phyloP scores from a whole-genome alignment of 2,329 filamentous ascomycete species.

The Pseudogymnoascus pannorum region DNA sequence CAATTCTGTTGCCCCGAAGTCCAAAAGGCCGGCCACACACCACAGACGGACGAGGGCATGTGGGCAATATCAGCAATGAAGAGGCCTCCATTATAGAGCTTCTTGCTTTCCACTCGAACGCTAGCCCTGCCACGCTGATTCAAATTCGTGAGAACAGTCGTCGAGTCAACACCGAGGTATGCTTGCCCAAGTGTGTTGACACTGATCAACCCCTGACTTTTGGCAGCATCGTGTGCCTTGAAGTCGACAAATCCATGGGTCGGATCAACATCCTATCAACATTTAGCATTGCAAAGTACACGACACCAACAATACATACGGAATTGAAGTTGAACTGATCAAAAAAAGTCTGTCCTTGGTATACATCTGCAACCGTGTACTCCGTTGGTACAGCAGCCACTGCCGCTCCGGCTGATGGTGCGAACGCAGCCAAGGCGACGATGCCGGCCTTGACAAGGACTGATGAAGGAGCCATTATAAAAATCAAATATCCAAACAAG shows the following conservation, averaged over 20 bases:
- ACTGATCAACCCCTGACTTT: conserved; percentile 47
- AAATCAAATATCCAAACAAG: conserved; percentile 13
- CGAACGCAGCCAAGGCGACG: conserved; percentile 18
- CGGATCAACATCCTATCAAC: conserved; percentile 45
- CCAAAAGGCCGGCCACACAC: conserved; percentile 18
- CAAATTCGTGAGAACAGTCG: conserved; percentile 29
- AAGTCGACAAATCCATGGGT: conserved; percentile 69
- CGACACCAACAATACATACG: conserved; percentile 16
- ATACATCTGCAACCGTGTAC: conserved; percentile 25
- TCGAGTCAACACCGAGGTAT: conserved; percentile 39
- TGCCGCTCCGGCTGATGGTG: neutral
- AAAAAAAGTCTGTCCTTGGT: conserved; percentile 36
- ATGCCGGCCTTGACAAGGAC: conserved; percentile 15
- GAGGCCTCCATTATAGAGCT: conserved; percentile 38
- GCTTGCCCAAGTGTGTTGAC: conserved; percentile 44
- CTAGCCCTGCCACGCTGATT: conserved; percentile 34
- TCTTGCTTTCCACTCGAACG: conserved; percentile 37
- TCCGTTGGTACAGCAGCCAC: conserved; percentile 12
- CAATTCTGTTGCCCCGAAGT: conserved; percentile 25
- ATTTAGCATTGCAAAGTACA: conserved; percentile 3
- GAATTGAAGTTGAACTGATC: conserved; percentile 47
- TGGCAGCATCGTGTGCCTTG: conserved; percentile 49
- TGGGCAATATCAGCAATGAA: conserved; percentile 41
- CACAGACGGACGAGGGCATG: conserved; percentile 32
- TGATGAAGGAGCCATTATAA: conserved; percentile 14